Percentiles rank a stretch among this genome's conserved stretches.
These are phyloP conservation scores for Arbutus unedo DNA, from an alignment of 148 eudicot species.

Conservation along the genomic window DNA sequence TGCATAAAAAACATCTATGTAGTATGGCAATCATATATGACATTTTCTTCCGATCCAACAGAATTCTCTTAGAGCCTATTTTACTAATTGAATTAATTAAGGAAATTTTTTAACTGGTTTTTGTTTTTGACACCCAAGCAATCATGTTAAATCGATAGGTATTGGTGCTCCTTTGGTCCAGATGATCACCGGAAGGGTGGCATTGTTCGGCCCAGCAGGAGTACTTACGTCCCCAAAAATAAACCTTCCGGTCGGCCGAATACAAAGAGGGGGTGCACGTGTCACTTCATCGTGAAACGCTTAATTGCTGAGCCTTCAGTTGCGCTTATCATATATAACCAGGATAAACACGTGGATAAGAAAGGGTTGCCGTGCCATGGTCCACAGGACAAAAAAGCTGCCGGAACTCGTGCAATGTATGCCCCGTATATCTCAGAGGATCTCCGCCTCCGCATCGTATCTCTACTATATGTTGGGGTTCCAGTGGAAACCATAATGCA, in stretches of 20 bases:
- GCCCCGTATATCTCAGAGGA: constrained; percentile 96
- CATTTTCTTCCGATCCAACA: background rate
- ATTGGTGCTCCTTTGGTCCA: constrained; percentile 99
- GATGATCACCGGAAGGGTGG: constrained; percentile 93
- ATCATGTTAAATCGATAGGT: constrained; percentile 41
- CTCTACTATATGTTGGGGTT: constrained; percentile 82
- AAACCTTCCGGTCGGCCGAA: constrained; percentile 86
- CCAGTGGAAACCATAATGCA: constrained; percentile 96
- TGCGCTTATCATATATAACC: constrained; percentile 78
- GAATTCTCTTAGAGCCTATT: background rate
- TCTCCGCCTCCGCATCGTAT: constrained; percentile 77
- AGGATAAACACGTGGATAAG: constrained; percentile 84
- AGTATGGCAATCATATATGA: background rate
- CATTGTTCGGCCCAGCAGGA: constrained; percentile 86
- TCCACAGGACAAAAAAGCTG: constrained; percentile 78
- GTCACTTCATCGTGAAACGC: constrained; percentile 91
- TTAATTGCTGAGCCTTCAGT: constrained; percentile 79
- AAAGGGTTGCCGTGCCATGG: constrained; percentile 92
- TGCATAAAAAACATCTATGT: background rate
- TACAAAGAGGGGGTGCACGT: constrained; percentile 95
- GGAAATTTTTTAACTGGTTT: background rate
- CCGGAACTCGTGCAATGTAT: constrained; percentile 90
- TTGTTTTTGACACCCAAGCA: background rate
- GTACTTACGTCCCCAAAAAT: constrained; percentile 56
- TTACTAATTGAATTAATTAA: background rate